phyloP scores from a whole-genome alignment of 2,329 filamentous ascomycete species.

The Septoria petroselini region DNA sequence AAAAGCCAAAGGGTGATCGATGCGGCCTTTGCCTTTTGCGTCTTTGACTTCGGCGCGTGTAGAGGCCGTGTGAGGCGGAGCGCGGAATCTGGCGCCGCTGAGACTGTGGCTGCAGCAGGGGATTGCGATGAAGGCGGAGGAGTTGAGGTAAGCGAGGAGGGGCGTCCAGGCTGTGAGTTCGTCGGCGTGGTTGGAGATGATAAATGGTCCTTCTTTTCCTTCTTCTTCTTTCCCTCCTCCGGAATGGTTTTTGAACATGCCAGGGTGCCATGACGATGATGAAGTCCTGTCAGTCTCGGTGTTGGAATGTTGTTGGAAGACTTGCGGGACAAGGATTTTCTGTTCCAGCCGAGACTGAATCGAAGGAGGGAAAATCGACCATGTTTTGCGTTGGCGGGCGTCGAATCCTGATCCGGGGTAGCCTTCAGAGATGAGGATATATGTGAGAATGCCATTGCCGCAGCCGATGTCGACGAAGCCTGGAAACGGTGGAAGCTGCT shows the following conservation, averaged over 20 bases:
- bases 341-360: constrained; percentile 55
- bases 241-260: constrained; percentile 55
- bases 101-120: constrained; percentile 93
- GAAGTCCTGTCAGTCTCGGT: neutral
- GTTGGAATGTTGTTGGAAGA: constrained; percentile 33
- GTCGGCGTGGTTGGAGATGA: constrained; percentile 95
- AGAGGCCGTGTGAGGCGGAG: constrained; percentile 39
- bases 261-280: constrained; percentile 46
- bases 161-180: constrained; percentile 96
- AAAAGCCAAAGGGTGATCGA: constrained; percentile 4
- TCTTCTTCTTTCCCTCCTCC: constrained; percentile 37
- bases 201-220: constrained; percentile 65
- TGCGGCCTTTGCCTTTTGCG: neutral
- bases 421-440: constrained; percentile 76
- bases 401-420: constrained; percentile 90
- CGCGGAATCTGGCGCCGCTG: constrained; percentile 69
- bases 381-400: constrained; percentile 79
- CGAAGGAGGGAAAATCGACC: constrained; percentile 64
- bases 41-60: constrained; percentile 6
- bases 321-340: constrained; percentile 58
- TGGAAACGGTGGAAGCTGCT: constrained; percentile 56
- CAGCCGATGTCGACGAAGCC: constrained; percentile 96
- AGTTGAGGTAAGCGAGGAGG: constrained; percentile 71
- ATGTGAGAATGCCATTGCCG: constrained; percentile 85
- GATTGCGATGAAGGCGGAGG: constrained; percentile 83